A percentile compares a stretch with the other conserved stretches of the same genome.
Conservation (phyloP, 768 basidiomycete genomes). For the Agrocybe pediades region DNA sequence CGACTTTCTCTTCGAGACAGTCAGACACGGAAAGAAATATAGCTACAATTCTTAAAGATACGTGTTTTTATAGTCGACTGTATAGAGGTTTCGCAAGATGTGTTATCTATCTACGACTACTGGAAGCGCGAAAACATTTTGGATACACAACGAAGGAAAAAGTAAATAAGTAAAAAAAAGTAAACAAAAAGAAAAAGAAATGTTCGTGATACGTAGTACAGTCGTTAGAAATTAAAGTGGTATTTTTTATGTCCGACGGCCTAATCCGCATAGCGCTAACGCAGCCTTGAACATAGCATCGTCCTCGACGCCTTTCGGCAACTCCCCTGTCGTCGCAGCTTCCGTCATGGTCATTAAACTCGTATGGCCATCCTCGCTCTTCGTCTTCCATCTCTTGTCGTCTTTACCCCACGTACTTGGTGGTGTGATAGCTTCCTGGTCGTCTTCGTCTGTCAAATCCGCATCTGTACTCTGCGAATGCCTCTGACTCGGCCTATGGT, state of each 20-base stretch:
- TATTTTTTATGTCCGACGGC: constrained; percentile 20
- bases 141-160: no score
- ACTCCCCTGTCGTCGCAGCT: constrained; percentile 7
- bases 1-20: no score
- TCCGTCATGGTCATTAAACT: constrained; percentile 15
- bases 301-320: constrained; percentile 39
- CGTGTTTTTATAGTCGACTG: no score
- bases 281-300: constrained; percentile 75
- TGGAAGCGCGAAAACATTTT: no score
- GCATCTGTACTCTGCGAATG: constrained; percentile 9
- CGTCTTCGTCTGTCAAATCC: constrained; percentile 60
- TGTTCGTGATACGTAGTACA: background rate
- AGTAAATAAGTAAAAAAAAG: background rate
- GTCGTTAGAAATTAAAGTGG: background rate
- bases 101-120: no score
- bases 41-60: no score
- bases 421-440: constrained; percentile 66
- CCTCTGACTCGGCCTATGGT: background rate
- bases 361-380: constrained; percentile 19
- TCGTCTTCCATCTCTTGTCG: constrained; percentile 37
- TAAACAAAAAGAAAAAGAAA: no score
- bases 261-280: constrained; percentile 63
- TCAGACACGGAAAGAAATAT: no score
- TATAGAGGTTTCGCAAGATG: no score
- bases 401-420: constrained; percentile 50